These are phyloP conservation scores for Suhomyces coccinellae DNA, from an alignment of 1,139 yeast genomes.

Conservation along the genomic window DNA sequence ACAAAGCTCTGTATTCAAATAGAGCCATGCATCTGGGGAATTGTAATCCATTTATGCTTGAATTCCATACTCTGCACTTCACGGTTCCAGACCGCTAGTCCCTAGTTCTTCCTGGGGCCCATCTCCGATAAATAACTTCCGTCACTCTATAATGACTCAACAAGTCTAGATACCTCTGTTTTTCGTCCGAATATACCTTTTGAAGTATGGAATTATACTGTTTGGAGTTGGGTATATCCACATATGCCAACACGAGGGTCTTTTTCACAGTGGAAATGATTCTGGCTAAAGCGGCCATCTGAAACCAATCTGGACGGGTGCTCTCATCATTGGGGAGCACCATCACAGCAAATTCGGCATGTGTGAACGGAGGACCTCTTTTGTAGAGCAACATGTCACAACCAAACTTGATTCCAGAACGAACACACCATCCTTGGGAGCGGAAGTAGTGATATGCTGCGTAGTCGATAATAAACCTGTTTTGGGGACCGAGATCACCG, in stretches of 20 bases:
- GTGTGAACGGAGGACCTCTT: conserved; percentile 93
- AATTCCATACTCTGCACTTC: not conserved
- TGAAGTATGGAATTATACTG: conserved; percentile 27
- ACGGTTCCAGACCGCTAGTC: conserved; percentile 40
- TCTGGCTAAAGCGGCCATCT: conserved; percentile 67
- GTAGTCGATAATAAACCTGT: conserved; percentile 54
- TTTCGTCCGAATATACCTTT: conserved; percentile 20
- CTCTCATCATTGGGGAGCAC: conserved; percentile 45
- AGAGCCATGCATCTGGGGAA: too few species aligned
- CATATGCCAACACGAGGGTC: conserved; percentile 67
- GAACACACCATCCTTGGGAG: conserved; percentile 91
- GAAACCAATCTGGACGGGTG: conserved; percentile 52
- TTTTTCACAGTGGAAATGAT: conserved; percentile 89
- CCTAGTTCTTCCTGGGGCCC: conserved; percentile 83
- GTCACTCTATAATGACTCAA: conserved; percentile 49
- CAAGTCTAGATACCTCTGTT: conserved; percentile 28
- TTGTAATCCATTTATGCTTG: too few species aligned
- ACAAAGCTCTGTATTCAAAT: too few species aligned
- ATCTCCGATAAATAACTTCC: conserved; percentile 71
- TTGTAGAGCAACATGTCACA: conserved; percentile 77
- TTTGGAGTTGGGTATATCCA: conserved; percentile 49
- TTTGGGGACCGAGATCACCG: conserved; percentile 24
- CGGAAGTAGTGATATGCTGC: conserved; percentile 84
- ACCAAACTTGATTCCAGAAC: conserved; percentile 91
- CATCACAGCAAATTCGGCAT: conserved; percentile 79